Conservation (phyloP, 495 filamentous ascomycete species). For the Lophium mytilinum region DNA sequence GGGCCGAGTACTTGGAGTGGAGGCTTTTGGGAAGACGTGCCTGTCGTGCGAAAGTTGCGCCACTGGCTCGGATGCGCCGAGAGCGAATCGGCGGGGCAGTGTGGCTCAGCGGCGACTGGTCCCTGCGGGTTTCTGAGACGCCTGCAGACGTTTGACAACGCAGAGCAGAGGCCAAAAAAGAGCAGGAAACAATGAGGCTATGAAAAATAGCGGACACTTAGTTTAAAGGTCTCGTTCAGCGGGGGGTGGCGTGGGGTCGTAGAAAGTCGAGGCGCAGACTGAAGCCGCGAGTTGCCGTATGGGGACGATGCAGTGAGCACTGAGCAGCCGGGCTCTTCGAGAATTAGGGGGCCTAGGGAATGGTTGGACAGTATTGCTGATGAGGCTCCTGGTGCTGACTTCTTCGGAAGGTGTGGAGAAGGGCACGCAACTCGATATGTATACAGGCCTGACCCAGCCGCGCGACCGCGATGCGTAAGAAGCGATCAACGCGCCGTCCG, state of each 20-base stretch:
- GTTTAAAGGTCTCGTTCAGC: not conserved
- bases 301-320: not conserved
- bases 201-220: not conserved
- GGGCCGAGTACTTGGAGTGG: slow-evolving; percentile 14
- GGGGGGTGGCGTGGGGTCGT: not conserved
- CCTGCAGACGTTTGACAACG: not conserved
- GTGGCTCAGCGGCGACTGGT: slow-evolving; percentile 6
- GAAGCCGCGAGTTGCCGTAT: not conserved
- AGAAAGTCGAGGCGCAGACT: not conserved
- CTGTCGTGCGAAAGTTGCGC: slow-evolving; percentile 1
- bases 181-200: not conserved
- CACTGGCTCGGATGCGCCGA: slow-evolving; percentile 12
- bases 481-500: not conserved
- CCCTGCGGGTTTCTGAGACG: slow-evolving; percentile 3
- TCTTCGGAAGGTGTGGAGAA: not conserved
- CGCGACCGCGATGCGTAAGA: not conserved
- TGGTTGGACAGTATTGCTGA: not conserved
- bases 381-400: not conserved
- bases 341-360: not conserved
- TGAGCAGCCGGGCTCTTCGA: too few relatives aligned
- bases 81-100: slow-evolving; percentile 14
- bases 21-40: not conserved
- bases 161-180: slow-evolving; percentile 4
- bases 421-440: not conserved
- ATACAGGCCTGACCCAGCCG: not conserved